Base-by-base conservation (phyloP, 148 eudicot genomes). In the Selenicereus undatus region DNA sequence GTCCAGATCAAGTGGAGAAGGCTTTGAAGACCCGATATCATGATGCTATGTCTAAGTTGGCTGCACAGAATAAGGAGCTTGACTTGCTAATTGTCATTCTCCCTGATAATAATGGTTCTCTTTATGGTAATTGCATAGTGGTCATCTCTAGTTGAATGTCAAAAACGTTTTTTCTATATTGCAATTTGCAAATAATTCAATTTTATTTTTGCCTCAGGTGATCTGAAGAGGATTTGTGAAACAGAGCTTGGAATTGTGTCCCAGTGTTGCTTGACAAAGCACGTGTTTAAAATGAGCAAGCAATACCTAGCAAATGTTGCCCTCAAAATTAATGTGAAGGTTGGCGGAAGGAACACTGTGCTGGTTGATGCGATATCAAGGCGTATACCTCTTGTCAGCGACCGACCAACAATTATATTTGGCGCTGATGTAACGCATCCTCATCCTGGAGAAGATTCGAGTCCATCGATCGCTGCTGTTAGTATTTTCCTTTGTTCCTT, bases 351-450 rank as follows among this genome's bases (percentile, higher is more conserved):
- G 78, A 91, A 91, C 65, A 91, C 94, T 3, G 94, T 91, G 35
- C 91, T 91, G 74, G 88, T 86, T 56, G 92, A 91, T 85, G 94
- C 94, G 5, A 32, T 91, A 51, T 85, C 91, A 18, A 88, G 92
- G 81, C 86, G 91, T 78, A 90, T 92, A 42, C 95, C 91, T 75
- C 76, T 89, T 18, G 93, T 92, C 30, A 90, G 91, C 39, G 95
- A 90, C 20, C 64, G 78, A 14, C 93, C 93, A n/a, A 92, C 95
- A 12, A 92, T 92, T 18, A 88, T 92, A 58, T 92, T 92, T 86
- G 95, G 95, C 14, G 95, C 95, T 80, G 95, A 92, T 89, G 95
- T 92, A 45, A 92, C 95, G 1, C 95, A 92, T 83, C 95, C 95
- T 77, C 93, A 90, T 76, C 93, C 95, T 42, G 95, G 95, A 54